Evolutionary conservation across 2,329 filamentous ascomycete genomes (phyloP).

Genomic region (Aspergillus calidoustus): DNA sequence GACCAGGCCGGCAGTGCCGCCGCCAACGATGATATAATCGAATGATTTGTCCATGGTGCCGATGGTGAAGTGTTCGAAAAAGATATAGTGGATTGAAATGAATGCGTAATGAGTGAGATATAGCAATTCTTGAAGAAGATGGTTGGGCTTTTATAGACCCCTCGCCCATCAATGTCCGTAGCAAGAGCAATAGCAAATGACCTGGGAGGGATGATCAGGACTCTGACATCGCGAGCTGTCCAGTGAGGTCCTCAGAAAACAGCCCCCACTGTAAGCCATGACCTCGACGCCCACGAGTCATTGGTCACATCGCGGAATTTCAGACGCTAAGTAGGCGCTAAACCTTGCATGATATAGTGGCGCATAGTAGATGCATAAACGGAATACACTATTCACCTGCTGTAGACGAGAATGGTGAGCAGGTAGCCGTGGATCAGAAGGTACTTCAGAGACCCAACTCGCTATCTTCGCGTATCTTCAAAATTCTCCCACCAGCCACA

Average conservation of each 20-base stretch:
- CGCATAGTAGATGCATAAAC: neutral
- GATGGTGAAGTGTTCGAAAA: neutral
- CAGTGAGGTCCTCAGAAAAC: neutral
- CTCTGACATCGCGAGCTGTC: neutral
- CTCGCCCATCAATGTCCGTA: too few species aligned
- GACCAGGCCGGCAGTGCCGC: slow-evolving; percentile 41
- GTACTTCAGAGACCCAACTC: neutral
- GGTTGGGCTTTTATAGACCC: neutral
- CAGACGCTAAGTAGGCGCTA: neutral
- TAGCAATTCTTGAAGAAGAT: neutral
- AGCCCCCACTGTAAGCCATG: neutral
- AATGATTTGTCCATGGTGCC: neutral
- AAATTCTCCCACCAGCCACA: neutral
- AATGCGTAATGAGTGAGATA: neutral
- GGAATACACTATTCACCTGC: neutral
- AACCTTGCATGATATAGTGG: neutral
- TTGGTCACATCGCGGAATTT: neutral
- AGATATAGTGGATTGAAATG: neutral
- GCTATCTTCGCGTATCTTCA: neutral
- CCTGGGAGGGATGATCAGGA: neutral
- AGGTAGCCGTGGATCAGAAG: too few species aligned
- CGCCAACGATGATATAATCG: slow-evolving; percentile 40
- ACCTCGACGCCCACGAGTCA: neutral
- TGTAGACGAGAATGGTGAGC: too few species aligned
- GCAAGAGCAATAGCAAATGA: neutral